Evolutionary conservation across 1,284 basidiomycete species (phyloP).

Genomic region (Marasmius oreades): DNA sequence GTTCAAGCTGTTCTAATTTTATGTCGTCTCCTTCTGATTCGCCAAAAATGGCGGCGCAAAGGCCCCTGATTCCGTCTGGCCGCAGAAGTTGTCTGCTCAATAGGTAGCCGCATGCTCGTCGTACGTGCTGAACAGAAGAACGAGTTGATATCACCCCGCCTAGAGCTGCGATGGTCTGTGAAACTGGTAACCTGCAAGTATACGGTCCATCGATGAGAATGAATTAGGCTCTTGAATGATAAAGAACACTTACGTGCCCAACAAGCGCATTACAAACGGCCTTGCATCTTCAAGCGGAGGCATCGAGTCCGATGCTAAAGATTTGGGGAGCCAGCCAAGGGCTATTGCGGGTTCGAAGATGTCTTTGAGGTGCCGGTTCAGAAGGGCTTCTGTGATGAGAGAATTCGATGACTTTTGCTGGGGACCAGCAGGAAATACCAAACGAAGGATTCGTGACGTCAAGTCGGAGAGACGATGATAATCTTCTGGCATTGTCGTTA

Average conservation of each 20-base stretch:
- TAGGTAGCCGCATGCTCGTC: conserved; percentile 54
- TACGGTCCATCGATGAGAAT: conserved; percentile 12
- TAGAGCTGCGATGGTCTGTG: conserved; percentile 62
- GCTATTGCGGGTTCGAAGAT: conserved; percentile 55
- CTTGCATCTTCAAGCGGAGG: conserved; percentile 35
- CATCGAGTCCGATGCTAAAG: conserved; percentile 32
- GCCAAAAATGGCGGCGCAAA: conserved; percentile 64
- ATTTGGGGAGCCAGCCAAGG: conserved; percentile 69
- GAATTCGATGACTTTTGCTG: conserved; percentile 47
- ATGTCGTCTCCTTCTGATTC: conserved; percentile 50
- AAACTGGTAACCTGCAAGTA: conserved; percentile 55
- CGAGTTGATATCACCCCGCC: conserved; percentile 49
- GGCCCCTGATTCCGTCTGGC: conserved; percentile 61
- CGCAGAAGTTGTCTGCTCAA: conserved; percentile 66
- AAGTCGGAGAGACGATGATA: conserved; percentile 40
- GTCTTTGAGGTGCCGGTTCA: conserved; percentile 56
- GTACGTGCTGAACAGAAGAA: conserved; percentile 45
- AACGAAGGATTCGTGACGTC: conserved; percentile 37
- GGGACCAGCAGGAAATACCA: conserved; percentile 51
- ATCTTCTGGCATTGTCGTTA: conserved; percentile 39
- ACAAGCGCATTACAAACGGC: conserved; percentile 49
- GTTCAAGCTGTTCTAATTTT: conserved; percentile 64
- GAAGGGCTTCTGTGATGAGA: conserved; percentile 54
- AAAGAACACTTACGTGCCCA: conserved; percentile 50
- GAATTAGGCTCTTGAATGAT: conserved; percentile 7